Evolutionary conservation across 768 basidiomycete genomes (phyloP), one percentile per base, ranked within the genome.

Genomic region (Russula abietina): DNA sequence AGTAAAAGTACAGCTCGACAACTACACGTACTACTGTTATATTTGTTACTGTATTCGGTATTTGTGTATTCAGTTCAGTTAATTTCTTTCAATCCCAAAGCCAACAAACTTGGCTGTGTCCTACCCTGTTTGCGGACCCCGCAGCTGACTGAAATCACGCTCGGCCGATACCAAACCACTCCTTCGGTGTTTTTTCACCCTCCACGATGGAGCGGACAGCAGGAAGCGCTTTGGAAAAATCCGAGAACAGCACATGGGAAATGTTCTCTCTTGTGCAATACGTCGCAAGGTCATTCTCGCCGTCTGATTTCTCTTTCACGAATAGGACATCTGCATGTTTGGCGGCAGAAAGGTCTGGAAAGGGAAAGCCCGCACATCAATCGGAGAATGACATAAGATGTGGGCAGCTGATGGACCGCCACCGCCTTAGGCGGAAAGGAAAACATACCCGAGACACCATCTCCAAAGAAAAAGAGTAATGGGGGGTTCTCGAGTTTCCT

Each of bases 401-500:
- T 30, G 55, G 45, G 12, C 26, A 48, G 33, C 8, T 9, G 33
- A 41, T 30, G 52, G n/a, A 50, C 26, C 48, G 48, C 46, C 17
- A 19, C 38, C 16, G 12, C 28, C 28, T 30, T 4, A 11, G 9
- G 33, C 6, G 36, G 16, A 14, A 22, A 24, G 11, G 61, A 12
- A 28, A 32, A 75, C 82, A 46, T 62, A 91, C 93, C 93, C 60
- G 92, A 94, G 55, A 97, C 97, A 38, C 97, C 97, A 72, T 99
- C 97, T 0, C 97, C 97, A 66, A 97, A 95, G 83, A 97, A 99
- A 76, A 99, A 96, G 11, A 96, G 78, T 2, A 82, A 86, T 2
- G 97, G 96, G 5, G 86, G 84, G 52, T 83, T 72, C 7, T 77
- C 68, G 48, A 95, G 79, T 46, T 79, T 75, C n/a, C 86, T 80